Conservation (phyloP, 225 moss, liverwort and hornwort species). For the Polytrichum commune region DNA sequence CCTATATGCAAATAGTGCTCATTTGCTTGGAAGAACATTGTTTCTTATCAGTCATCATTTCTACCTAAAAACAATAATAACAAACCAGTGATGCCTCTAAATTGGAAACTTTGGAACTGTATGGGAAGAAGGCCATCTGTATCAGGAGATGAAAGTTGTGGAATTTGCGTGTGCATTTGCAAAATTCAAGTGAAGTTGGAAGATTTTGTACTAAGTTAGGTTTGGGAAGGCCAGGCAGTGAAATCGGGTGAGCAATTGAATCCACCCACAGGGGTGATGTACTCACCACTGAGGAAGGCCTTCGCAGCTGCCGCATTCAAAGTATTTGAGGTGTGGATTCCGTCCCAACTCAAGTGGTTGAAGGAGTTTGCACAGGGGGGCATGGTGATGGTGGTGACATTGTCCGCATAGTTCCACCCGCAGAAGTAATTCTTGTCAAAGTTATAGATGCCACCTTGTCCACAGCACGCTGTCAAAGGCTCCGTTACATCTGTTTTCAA, state of each 20-base stretch:
- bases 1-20: too few relatives aligned
- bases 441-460: slow-evolving; percentile 37
- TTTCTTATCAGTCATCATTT: too few relatives aligned
- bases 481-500: slow-evolving; percentile 19
- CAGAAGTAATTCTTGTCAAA: slow-evolving; percentile 39
- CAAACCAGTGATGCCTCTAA: too few relatives aligned
- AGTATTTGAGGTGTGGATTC: slow-evolving; percentile 42
- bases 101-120: too few relatives aligned
- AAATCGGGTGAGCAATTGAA: slow-evolving; percentile 40
- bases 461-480: slow-evolving; percentile 54
- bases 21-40: too few relatives aligned
- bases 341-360: slow-evolving; percentile 45
- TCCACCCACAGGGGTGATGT: slow-evolving; percentile 34
- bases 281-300: slow-evolving; percentile 30
- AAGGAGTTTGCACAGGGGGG: slow-evolving; percentile 21
- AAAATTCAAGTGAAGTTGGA: too few relatives aligned
- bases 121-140: too few relatives aligned
- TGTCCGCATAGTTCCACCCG: slow-evolving; percentile 21
- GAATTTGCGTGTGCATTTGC: too few relatives aligned
- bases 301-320: slow-evolving; percentile 34
- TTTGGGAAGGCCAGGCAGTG: slow-evolving; percentile 18
- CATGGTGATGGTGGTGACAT: slow-evolving; percentile 21
- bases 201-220: too few relatives aligned
- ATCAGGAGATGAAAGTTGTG: too few relatives aligned
- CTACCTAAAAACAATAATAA: too few relatives aligned